Evolutionary conservation across 306 rosid species (phyloP).

Genomic region (Cicer chorassanicum): DNA sequence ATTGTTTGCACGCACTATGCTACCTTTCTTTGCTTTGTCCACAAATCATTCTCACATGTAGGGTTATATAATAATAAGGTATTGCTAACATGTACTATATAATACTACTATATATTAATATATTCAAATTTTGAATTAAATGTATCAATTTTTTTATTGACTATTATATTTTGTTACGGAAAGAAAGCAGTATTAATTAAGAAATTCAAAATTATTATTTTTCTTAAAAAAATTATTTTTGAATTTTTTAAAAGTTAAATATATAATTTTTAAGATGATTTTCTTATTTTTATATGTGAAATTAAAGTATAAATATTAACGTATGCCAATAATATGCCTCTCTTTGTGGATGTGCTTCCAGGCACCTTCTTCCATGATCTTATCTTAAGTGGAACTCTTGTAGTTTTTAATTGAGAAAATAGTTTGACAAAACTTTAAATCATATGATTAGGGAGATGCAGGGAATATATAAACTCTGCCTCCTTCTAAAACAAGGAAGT

Average conservation of each 20-base stretch:
- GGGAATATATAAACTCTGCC: not conserved
- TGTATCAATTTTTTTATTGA: too few species aligned
- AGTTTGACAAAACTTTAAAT: conserved; percentile 56
- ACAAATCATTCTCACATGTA: conserved; percentile 78
- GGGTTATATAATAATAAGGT: conserved; percentile 49
- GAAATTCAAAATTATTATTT: too few species aligned
- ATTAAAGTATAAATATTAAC: too few species aligned
- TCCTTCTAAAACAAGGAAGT: conserved; percentile 44
- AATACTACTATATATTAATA: too few species aligned
- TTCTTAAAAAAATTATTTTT: too few species aligned
- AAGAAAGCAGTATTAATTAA: too few species aligned
- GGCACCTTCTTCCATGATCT: conserved; percentile 55
- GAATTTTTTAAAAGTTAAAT: too few species aligned
- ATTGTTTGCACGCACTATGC: conserved; percentile 61
- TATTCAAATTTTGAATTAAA: too few species aligned
- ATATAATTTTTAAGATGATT: too few species aligned
- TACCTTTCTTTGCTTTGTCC: conserved; percentile 64
- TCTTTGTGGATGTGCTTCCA: conserved; percentile 44
- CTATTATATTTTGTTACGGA: too few species aligned
- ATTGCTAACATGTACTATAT: too few species aligned
- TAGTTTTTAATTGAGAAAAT: conserved; percentile 32
- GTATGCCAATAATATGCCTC: conserved; percentile 22
- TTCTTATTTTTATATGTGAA: too few species aligned
- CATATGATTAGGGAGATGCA: conserved; percentile 48
- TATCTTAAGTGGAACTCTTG: conserved; percentile 43